These are phyloP conservation scores for Ophiostoma pallidulum DNA, from an alignment of 2,329 filamentous ascomycete genomes.

Conservation along the genomic window DNA sequence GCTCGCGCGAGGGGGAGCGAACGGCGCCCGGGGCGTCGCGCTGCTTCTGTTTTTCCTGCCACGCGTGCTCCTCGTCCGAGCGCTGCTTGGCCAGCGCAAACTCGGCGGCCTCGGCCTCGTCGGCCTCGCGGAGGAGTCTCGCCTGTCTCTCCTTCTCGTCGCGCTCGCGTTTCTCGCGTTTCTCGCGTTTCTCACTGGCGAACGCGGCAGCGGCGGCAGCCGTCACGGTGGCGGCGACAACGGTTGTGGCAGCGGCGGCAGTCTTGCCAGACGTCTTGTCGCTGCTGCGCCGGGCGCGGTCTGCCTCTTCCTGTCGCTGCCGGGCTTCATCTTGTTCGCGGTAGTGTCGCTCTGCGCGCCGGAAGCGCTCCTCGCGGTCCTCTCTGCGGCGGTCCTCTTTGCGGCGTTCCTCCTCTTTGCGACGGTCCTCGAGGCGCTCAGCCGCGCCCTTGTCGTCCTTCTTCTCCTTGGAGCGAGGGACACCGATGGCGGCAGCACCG, in stretches of 20 bases:
- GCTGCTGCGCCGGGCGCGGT: not conserved
- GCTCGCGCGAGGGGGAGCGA: not conserved
- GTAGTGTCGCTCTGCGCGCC: slow-evolving; percentile 3
- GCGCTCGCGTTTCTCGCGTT: not conserved
- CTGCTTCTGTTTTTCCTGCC: slow-evolving; percentile 5
- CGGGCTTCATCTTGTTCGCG: not conserved
- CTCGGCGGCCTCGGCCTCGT: not conserved
- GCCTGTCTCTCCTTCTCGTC: not conserved
- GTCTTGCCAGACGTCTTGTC: not conserved
- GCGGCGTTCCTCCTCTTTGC: too few relatives aligned
- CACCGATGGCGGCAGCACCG: not conserved
- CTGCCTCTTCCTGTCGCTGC: too few relatives aligned
- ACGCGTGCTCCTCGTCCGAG: not conserved
- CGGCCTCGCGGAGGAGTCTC: not conserved
- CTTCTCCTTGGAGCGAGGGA: not conserved
- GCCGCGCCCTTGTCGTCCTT: slow-evolving; percentile 10
- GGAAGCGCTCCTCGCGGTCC: slow-evolving; percentile 1
- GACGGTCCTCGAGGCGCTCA: slow-evolving; percentile 17
- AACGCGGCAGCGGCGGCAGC: not conserved
- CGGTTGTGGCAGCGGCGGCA: not conserved
- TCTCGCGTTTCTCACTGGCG: slow-evolving; percentile 4
- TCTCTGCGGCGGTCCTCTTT: not conserved
- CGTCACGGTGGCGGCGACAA: not conserved
- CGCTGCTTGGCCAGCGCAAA: too few relatives aligned
- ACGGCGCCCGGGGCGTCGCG: not conserved